Percentiles rank a stretch among this genome's conserved stretches.
phyloP scores from a whole-genome alignment of 2,329 filamentous ascomycete genomes.

The Colletotrichum magnum region DNA sequence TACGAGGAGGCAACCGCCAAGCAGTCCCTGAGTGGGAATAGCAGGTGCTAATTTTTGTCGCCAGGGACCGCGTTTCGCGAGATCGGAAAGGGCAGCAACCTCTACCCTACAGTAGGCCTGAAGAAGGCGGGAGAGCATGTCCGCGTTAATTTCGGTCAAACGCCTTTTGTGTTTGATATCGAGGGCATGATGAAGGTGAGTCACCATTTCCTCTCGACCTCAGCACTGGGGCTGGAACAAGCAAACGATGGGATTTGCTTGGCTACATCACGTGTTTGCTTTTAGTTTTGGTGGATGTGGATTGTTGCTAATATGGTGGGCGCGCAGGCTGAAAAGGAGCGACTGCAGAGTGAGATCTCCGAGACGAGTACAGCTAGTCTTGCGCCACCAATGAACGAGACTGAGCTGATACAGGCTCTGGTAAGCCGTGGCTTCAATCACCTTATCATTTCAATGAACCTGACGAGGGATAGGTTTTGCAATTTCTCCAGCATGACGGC shows the following conservation, averaged over 20 bases:
- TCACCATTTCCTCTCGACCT: not conserved
- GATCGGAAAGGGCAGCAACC: slow-evolving; percentile 62
- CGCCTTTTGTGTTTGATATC: slow-evolving; percentile 91
- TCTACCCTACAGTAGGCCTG: slow-evolving; percentile 78
- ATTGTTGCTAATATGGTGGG: slow-evolving; percentile 28
- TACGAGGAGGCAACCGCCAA: slow-evolving; percentile 49
- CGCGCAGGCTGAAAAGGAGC: slow-evolving; percentile 51
- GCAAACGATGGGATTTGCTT: too few species aligned
- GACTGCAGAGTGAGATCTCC: slow-evolving; percentile 72
- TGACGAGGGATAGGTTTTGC: slow-evolving; percentile 67
- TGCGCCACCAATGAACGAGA: slow-evolving; percentile 77
- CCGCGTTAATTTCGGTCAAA: slow-evolving; percentile 77
- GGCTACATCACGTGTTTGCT: not conserved
- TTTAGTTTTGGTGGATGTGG: not conserved
- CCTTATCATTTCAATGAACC: slow-evolving; percentile 30
- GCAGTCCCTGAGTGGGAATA: not conserved
- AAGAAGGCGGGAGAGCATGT: slow-evolving; percentile 75
- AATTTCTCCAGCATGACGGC: slow-evolving; percentile 94
- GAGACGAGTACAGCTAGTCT: slow-evolving; percentile 71
- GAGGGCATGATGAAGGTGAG: slow-evolving; percentile 85
- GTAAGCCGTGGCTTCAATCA: slow-evolving; percentile 57
- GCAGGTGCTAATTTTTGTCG: slow-evolving; percentile 36
- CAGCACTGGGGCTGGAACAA: too few species aligned
- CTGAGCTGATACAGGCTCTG: slow-evolving; percentile 84
- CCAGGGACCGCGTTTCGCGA: slow-evolving; percentile 80